Evolutionary conservation across 805 yeast genomes (phyloP), one percentile per base, ranked within the genome.

Genomic region (Candida taoyuanica): DNA sequence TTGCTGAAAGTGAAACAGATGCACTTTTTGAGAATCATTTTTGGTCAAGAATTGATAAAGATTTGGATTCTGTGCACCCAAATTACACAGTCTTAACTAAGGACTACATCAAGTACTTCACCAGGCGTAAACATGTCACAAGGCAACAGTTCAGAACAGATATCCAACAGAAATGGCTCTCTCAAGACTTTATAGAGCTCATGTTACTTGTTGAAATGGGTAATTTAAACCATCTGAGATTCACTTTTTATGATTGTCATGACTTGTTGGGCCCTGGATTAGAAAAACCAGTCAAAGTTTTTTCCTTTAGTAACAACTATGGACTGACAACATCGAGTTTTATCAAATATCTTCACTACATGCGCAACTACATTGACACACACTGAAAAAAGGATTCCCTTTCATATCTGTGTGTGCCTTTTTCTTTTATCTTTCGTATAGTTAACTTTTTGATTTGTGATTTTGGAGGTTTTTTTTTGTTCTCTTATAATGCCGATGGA

Each of bases 11-110:
- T 5, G 30, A 15, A 17, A 9, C 15, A 16, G 33, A 29, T 4
- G 33, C 29, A 5, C 20, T 34, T 16, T 18, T 34, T 13, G 37
- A 34, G 23, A 34, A 34, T 21, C 37, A 34, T 16, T 29, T 34
- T 11, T 29, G 32, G 37, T 3, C 24, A 4, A 20, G 32, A 16
- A 17, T 29, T 12, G n/a, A n/a, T 5, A 16, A 11, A 4, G n/a
- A 15, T n/a, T 18, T 34, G 32, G 31, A 21, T 7, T 17, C 26
- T 7, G 12, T 12, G 7, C 17, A 17, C 12, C 15, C 30, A 4
- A 7, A 16, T 4, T 34, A 28, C 23, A 16, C 37, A 13, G 17
- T 34, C 17, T 11, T 34, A 17, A 29, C 25, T 6, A 15, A 23
- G n/a, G 37, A 34, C n/a, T 21, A 29, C 30, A 16, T 29, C 31